Base-by-base conservation (phyloP, 345 rosid genomes). In the Eucalyptus erythrocorys region DNA sequence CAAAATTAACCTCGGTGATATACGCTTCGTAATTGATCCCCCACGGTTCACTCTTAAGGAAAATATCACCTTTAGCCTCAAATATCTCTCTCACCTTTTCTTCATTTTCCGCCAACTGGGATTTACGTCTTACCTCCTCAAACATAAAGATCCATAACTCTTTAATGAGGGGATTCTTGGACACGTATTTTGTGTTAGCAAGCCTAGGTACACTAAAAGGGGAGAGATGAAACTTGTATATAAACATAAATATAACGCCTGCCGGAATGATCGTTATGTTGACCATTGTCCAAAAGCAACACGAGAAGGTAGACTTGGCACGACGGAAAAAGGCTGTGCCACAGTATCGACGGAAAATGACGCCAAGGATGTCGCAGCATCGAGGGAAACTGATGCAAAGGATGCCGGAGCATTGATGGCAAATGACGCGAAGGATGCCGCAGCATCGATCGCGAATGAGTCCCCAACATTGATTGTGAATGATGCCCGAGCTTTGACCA, bases 101-200 rank as follows among this genome's bases (percentile, higher is more conserved):
- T 11, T 27, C 32, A 12, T 11, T 0, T 5, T 1, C 0, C 0
- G 8, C 16, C 0, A 1, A 4, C 4, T 30, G 1, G 3, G 68
- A 61, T 30, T 61, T 61, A 12, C 1, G 2, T 61, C 2, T 61
- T 8, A 61, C 68, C 15, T 27, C 32, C 4, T 5, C 2, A 27
- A 61, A 61, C 3, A 61, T 61, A 27, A 61, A 30, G 68, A 61
- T 27, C 68, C 34, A 30, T 27, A 61, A 14, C 68, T 61, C 15
- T n/a, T 61, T 61, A 61, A 27, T 27, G 14, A 61, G 30, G 32
- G 16, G 34, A 61, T 61, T 61, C 34, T 30, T 27, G 8, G 32
- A 61, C 34, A 61, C 16, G 1, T 27, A 27, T 13, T 27, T 12
- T 6, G 32, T 6, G 7, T 61, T 6, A 1, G 8, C 8, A 61